Percentiles rank a stretch among this genome's conserved stretches.
phyloP scores from a whole-genome alignment of 257 asterid species.

The Cinchona pubescens region DNA sequence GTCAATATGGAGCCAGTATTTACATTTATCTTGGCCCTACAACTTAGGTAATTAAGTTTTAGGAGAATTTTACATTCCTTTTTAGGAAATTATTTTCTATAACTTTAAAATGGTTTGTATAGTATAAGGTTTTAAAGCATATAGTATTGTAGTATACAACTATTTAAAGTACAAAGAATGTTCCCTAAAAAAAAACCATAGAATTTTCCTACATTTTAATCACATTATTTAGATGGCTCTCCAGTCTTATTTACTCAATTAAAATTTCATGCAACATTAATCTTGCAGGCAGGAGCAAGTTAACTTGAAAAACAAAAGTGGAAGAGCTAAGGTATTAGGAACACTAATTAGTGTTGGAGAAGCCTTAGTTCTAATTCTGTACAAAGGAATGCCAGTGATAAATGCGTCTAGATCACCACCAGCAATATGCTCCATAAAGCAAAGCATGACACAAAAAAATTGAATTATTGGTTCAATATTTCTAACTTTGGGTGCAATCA shows the following conservation, averaged over 20 bases:
- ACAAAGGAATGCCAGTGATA: slow-evolving; percentile 51
- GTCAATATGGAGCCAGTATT: slow-evolving; percentile 63
- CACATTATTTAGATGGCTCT: background rate
- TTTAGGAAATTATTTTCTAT: no score
- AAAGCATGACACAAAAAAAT: slow-evolving; percentile 17
- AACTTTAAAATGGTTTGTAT: no score
- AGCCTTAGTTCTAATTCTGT: slow-evolving; percentile 46
- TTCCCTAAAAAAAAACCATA: no score
- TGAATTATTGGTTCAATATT: slow-evolving; percentile 55
- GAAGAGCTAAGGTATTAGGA: slow-evolving; percentile 64
- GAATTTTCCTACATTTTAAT: no score
- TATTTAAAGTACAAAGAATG: no score
- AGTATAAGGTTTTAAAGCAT: no score
- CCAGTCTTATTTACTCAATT: background rate
- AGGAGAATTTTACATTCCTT: no score
- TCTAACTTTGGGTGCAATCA: slow-evolving; percentile 46
- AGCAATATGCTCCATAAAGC: slow-evolving; percentile 1
- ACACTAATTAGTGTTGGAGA: slow-evolving; percentile 50
- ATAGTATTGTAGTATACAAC: no score
- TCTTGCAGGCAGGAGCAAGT: slow-evolving; percentile 59
- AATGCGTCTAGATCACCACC: slow-evolving; percentile 1
- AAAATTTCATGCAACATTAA: background rate
- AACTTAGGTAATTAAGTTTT: slow-evolving; percentile 60
- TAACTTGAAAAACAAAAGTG: slow-evolving; percentile 41
- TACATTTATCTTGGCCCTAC: slow-evolving; percentile 60